Base-by-base conservation (phyloP, 306 rosid species). In the Hippophae rhamnoides region DNA sequence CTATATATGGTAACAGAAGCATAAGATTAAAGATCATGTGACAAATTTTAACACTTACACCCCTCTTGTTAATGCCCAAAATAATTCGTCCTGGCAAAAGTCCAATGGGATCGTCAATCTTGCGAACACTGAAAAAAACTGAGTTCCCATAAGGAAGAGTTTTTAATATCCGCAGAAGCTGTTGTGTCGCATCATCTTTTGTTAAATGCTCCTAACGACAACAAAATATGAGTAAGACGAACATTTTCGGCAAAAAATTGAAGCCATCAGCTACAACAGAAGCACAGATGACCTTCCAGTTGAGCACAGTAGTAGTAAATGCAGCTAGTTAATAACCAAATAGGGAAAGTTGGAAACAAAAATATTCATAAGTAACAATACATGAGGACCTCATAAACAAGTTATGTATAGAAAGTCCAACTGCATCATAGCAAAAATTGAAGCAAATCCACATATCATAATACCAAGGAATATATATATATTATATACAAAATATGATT, bases 101-200 rank as follows among this genome's bases (percentile, higher is more conserved):
- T 44, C 97, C 97, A 63, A 90, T 90, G 48, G 97, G 97, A 78
- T 90, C 95, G 72, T 90, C 95, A 66, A 90, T 90, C 86, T 84
- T 90, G 43, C 94, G 95, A 61, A 90, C 85, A 64, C 86, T 76
- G 70, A 90, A 90, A 76, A 90, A 90, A 51, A 90, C 90, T 27
- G 97, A 84, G 78, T 79, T 81, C 59, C 97, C 97, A 52, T 84
- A 90, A 42, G 95, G 97, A 84, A 90, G 89, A 55, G 86, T 68
- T 72, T 87, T 87, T 65, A 90, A 74, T 68, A 87, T 82, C 31
- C 94, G 90, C 64, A 90, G 71, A 73, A 90, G 84, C 27, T 90
- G 97, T 46, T 87, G 95, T 66, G 95, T 90, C 58, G 97, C 97
- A 57, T 87, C 97, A 42, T 90, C 97, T 72, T 84, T 90, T 13